These are phyloP conservation scores for Leccinum subtestaceum DNA, from an alignment of 768 basidiomycete species.

Conservation along the genomic window DNA sequence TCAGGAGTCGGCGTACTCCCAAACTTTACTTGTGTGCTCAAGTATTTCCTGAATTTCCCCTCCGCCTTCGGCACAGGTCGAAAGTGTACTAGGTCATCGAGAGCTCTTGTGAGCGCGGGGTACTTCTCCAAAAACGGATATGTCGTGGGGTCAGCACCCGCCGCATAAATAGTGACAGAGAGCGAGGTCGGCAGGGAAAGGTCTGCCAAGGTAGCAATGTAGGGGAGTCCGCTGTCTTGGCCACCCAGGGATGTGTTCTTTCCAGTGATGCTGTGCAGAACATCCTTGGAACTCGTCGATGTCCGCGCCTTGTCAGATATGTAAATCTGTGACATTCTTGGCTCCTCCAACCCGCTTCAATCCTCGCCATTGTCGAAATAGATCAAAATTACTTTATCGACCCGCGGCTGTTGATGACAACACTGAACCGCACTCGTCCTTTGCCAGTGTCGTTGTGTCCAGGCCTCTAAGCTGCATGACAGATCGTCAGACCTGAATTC, in stretches of 20 bases:
- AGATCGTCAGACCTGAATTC: neutral
- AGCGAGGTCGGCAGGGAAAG: neutral
- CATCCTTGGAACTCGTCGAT: neutral
- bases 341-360: neutral
- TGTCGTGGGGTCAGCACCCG: neutral
- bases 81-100: neutral
- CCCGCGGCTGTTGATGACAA: neutral
- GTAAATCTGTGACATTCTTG: slow-evolving; percentile 15
- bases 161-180: slow-evolving; percentile 5
- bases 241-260: neutral
- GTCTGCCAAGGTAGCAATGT: slow-evolving; percentile 15
- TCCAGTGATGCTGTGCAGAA: neutral
- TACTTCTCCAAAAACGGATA: slow-evolving; percentile 10
- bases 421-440: neutral
- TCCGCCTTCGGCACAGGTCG: neutral
- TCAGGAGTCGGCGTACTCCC: neutral
- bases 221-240: neutral
- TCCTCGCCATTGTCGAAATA: slow-evolving; percentile 7
- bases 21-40: slow-evolving; percentile 2
- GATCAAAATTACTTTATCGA: neutral
- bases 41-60: neutral
- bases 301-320: slow-evolving; percentile 16
- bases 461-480: neutral
- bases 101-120: neutral
- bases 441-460: neutral